A percentile compares a stretch with the other conserved stretches of the same genome.
These are phyloP conservation scores for Russula virescens DNA, from an alignment of 768 basidiomycete genomes.

Conservation along the genomic window DNA sequence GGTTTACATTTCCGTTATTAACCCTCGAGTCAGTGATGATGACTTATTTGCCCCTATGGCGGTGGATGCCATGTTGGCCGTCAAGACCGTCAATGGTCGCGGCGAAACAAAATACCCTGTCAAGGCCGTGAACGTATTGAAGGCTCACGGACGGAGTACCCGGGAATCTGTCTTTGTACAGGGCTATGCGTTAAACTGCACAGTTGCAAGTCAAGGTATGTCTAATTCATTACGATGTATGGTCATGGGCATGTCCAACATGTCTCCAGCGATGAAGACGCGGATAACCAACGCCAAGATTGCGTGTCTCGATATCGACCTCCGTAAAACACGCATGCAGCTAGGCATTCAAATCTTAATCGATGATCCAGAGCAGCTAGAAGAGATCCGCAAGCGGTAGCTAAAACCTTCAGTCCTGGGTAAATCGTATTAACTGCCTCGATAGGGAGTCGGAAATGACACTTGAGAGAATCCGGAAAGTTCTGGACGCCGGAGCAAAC, in stretches of 20 bases:
- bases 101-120: slow-evolving; percentile 99
- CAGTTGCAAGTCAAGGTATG: slow-evolving; percentile 95
- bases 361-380: slow-evolving; percentile 92
- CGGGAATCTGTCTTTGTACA: slow-evolving; percentile 92
- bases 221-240: neutral
- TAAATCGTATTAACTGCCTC: slow-evolving; percentile 7
- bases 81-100: slow-evolving; percentile 87
- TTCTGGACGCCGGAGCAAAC: slow-evolving; percentile 92
- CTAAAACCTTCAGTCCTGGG: slow-evolving; percentile 21
- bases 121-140: slow-evolving; percentile 96
- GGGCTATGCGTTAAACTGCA: slow-evolving; percentile 97
- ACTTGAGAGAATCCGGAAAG: slow-evolving; percentile 91
- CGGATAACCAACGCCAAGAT: slow-evolving; percentile 92
- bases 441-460: slow-evolving; percentile 91
- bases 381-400: slow-evolving; percentile 90
- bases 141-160: slow-evolving; percentile 95
- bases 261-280: slow-evolving; percentile 85
- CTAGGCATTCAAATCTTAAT: slow-evolving; percentile 96
- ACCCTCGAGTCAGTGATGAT: slow-evolving; percentile 62
- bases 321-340: slow-evolving; percentile 96
- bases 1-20: slow-evolving; percentile 9
- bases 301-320: slow-evolving; percentile 96
- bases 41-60: slow-evolving; percentile 98
- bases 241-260: neutral
- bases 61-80: slow-evolving; percentile 97